Evolutionary conservation across 1,284 basidiomycete genomes (phyloP), one percentile per base, ranked within the genome.

Genomic region (Trametes polyzona): DNA sequence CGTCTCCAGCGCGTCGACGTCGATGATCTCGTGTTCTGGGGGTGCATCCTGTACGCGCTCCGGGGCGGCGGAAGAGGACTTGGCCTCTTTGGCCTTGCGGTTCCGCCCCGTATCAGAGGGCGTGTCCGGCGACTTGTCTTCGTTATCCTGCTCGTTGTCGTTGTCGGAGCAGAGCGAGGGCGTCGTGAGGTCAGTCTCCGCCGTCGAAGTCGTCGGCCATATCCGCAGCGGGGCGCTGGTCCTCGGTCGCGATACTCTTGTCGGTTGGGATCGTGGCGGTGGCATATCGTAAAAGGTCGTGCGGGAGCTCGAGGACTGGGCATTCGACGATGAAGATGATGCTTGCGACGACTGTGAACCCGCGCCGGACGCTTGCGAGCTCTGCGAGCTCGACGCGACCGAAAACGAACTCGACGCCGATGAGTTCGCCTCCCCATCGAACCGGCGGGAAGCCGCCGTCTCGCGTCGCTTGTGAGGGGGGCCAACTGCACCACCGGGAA

Each of bases 121-220:
- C 23, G 64, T 58, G 30, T 55, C 41, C 11, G 60, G 54, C 23
- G 76, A 73, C 48, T 75, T 78, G 7, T 71, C 75, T 33, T 80
- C 79, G 14, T 55, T 62, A 33, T 70, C 66, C 29, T 60, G 65
- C 10, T 71, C 70, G 47, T 71, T 84, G 37, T 73, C 72, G 54
- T 73, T 85, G 66, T 90, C 87, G 2, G 87, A 90, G 62, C 82
- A 87, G 4, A 90, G 73, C 0, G 88, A 90, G 0, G 88, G 88
- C 0, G 88, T 89, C 2, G 71, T 71, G 36, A 71, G 47, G 33
- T 71, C 71, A 16, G 69, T 71, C 42, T 67, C 69, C 1, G 63
- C 66, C 4, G 61, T 64, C 10, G 67, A 61, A 0, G 62, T 48
- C 7, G 69, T 67, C 4, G 69, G 69, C 68, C 70, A 71, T 21